These are phyloP conservation scores for Colletotrichum chrysophilum DNA, from an alignment of 2,329 filamentous ascomycete genomes.

Conservation along the genomic window DNA sequence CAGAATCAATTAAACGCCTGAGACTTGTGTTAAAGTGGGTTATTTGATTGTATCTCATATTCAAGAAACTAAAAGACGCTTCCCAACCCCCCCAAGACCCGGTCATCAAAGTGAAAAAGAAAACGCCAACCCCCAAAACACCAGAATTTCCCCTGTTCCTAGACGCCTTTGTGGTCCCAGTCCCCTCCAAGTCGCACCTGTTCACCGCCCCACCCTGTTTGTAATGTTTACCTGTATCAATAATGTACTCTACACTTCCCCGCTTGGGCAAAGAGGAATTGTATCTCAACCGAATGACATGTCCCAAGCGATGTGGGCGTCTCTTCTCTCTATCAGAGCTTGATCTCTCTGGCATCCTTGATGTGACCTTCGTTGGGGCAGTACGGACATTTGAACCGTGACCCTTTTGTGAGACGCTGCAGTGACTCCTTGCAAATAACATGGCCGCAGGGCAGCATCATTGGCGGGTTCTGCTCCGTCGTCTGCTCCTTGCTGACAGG, in stretches of 20 bases:
- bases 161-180: not conserved
- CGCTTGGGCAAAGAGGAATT: not conserved
- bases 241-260: not conserved
- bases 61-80: not conserved
- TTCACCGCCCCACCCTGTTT: constrained; percentile 17
- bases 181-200: not conserved
- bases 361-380: constrained; percentile 85
- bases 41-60: not conserved
- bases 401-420: constrained; percentile 78
- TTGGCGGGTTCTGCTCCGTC: constrained; percentile 89
- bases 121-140: not conserved
- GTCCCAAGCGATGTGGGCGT: not conserved
- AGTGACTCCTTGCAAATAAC: constrained; percentile 88
- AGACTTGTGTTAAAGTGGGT: not conserved
- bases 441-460: constrained; percentile 97
- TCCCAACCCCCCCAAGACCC: not conserved
- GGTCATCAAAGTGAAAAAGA: not conserved
- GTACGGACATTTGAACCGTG: constrained; percentile 93
- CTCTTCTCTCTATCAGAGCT: constrained; percentile 50
- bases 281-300: not conserved
- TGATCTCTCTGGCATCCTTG: constrained; percentile 77
- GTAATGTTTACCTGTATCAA: constrained; percentile 12
- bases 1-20: not conserved
- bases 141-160: not conserved
- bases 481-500: constrained; percentile 97